A percentile compares a stretch with the other conserved stretches of the same genome.
phyloP scores from a whole-genome alignment of 2,329 filamentous ascomycete species.

The Botryotinia convoluta region DNA sequence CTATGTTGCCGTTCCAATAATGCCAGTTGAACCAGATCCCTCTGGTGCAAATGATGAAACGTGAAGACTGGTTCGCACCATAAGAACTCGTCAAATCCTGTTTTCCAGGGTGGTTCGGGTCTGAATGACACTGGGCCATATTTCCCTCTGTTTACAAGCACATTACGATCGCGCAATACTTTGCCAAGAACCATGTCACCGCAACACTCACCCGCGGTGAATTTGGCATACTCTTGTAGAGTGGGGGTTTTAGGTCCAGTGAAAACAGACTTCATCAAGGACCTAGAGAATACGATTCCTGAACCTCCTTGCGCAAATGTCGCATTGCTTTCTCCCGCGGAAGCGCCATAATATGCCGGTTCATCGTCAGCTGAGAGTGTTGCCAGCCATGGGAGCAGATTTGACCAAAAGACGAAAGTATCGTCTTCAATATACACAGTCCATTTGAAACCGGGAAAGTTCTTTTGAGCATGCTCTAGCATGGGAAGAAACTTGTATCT shows the following conservation, averaged over 20 bases:
- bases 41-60: conserved; percentile 24
- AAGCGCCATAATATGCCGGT: conserved; percentile 19
- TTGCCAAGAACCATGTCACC: conserved; percentile 24
- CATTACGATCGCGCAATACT: conserved; percentile 18
- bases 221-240: conserved; percentile 20
- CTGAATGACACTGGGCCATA: conserved; percentile 19
- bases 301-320: conserved; percentile 23
- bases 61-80: conserved; percentile 23
- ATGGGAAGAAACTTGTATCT: conserved; percentile 25
- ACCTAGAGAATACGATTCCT: conserved; percentile 21
- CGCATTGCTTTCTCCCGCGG: conserved; percentile 11
- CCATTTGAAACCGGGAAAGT: conserved; percentile 21
- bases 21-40: conserved; percentile 14
- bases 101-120: conserved; percentile 24
- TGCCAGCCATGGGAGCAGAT: conserved; percentile 9
- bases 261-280: conserved; percentile 21
- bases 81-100: conserved; percentile 16
- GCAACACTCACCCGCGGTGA: conserved; percentile 17
- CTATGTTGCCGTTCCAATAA: conserved; percentile 12
- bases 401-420: conserved; percentile 21
- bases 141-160: conserved; percentile 17
- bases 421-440: conserved; percentile 25
- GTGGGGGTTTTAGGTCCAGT: not conserved
- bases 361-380: conserved; percentile 15
- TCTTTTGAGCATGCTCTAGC: conserved; percentile 16